These are phyloP conservation scores for Penicillium sp. DNA, from an alignment of 2,329 filamentous ascomycete genomes.

Conservation along the genomic window DNA sequence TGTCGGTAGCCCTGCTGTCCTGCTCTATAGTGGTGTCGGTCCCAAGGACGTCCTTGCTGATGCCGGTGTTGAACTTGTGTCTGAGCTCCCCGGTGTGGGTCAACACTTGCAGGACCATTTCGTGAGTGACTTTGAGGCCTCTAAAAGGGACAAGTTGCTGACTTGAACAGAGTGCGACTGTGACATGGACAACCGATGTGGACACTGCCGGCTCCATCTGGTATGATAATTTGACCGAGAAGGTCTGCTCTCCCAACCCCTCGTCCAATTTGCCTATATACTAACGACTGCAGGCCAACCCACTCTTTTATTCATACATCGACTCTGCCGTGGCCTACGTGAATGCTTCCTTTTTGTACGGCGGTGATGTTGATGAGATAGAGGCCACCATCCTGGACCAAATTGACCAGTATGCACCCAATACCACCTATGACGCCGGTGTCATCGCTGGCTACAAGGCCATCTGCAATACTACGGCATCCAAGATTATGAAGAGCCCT, in stretches of 20 bases:
- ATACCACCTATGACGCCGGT: slow-evolving; percentile 23
- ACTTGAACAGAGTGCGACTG: slow-evolving; percentile 26
- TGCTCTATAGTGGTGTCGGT: slow-evolving; percentile 59
- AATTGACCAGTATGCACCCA: slow-evolving; percentile 17
- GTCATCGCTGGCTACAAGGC: slow-evolving; percentile 27
- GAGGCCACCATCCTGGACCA: slow-evolving; percentile 14
- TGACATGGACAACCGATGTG: slow-evolving; percentile 26
- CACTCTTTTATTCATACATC: slow-evolving; percentile 26
- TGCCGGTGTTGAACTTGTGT: slow-evolving; percentile 43
- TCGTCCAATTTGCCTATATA: background rate
- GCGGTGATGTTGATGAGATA: slow-evolving; percentile 8
- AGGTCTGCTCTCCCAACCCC: slow-evolving; percentile 14
- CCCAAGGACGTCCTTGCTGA: slow-evolving; percentile 43
- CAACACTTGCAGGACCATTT: slow-evolving; percentile 51
- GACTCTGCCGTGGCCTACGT: slow-evolving; percentile 27
- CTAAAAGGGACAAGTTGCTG: background rate
- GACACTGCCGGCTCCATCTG: slow-evolving; percentile 31
- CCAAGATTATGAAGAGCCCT: slow-evolving; percentile 21
- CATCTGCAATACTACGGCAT: slow-evolving; percentile 25
- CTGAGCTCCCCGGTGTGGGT: slow-evolving; percentile 46
- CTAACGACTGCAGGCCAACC: slow-evolving; percentile 19
- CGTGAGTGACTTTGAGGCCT: slow-evolving; percentile 9
- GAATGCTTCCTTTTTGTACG: slow-evolving; percentile 22
- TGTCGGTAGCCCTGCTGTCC: slow-evolving; percentile 53
- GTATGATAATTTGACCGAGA: slow-evolving; percentile 23